Percentiles rank a stretch among this genome's conserved stretches.
Evolutionary conservation across 2,329 filamentous ascomycete genomes (phyloP).

Genomic region (Aspergillus tamarii): DNA sequence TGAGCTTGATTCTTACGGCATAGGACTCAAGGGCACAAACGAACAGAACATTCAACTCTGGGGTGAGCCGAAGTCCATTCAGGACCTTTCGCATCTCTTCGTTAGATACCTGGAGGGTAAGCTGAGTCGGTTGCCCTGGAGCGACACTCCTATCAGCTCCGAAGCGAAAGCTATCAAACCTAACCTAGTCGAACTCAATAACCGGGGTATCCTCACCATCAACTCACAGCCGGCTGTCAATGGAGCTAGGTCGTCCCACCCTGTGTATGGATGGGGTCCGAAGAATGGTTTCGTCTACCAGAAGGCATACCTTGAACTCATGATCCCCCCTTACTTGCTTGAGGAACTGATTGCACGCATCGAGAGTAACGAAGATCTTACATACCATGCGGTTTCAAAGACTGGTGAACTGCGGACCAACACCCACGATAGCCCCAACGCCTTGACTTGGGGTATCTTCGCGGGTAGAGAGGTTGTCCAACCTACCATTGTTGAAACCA

Average conservation of each 20-base stretch:
- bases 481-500: slow-evolving; percentile 97
- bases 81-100: slow-evolving; percentile 82
- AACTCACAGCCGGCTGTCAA: slow-evolving; percentile 97
- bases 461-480: slow-evolving; percentile 99
- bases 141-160: slow-evolving; percentile 79
- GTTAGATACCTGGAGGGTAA: slow-evolving; percentile 81
- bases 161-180: slow-evolving; percentile 80
- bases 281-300: slow-evolving; percentile 96
- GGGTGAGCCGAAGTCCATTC: slow-evolving; percentile 79
- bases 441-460: slow-evolving; percentile 99
- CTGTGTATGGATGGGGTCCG: slow-evolving; percentile 91
- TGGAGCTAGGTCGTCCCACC: slow-evolving; percentile 83
- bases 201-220: slow-evolving; percentile 85
- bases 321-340: slow-evolving; percentile 80
- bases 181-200: slow-evolving; percentile 80
- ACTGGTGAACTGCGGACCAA: slow-evolving; percentile 82
- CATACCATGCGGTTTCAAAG: slow-evolving; percentile 92
- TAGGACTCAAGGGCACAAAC: slow-evolving; percentile 91
- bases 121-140: slow-evolving; percentile 87
- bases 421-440: slow-evolving; percentile 82
- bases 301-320: slow-evolving; percentile 92
- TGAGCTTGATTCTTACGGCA: slow-evolving; percentile 90
- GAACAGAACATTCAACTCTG: slow-evolving; percentile 95
- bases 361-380: slow-evolving; percentile 76
- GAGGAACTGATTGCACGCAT: slow-evolving; percentile 77